Conservation (phyloP, 129 eudicot genomes). For the Lactuca saligna region DNA sequence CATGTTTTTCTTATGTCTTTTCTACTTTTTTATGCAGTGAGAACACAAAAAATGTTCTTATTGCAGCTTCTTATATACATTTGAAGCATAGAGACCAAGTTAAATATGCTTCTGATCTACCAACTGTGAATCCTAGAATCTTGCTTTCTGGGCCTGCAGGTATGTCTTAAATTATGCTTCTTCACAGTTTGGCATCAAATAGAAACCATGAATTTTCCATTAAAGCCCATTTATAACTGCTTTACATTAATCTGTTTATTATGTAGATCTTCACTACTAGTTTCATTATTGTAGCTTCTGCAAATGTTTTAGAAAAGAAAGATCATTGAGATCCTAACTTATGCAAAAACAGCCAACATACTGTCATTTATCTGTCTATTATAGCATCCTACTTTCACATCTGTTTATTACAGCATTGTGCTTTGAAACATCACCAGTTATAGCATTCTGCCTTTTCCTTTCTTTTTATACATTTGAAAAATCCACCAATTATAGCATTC, state of each 20-base stretch:
- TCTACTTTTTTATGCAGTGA: slow-evolving; percentile 55
- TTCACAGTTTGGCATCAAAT: not conserved
- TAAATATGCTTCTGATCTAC: slow-evolving; percentile 67
- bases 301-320: no score
- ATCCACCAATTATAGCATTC: not conserved
- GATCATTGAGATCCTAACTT: no score
- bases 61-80: slow-evolving; percentile 92
- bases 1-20: not conserved
- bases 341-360: no score
- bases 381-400: not conserved
- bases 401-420: no score
- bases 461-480: not conserved
- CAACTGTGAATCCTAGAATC: slow-evolving; percentile 82
- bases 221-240: no score
- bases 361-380: not conserved
- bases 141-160: slow-evolving; percentile 97
- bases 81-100: slow-evolving; percentile 75
- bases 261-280: no score
- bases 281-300: no score
- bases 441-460: not conserved
- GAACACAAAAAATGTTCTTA: slow-evolving; percentile 79
- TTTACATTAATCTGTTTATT: no score
- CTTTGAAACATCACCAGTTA: not conserved
- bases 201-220: no score
- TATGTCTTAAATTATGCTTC: slow-evolving; percentile 18